A percentile compares a stretch with the other conserved stretches of the same genome.
Evolutionary conservation across 441 rosid genomes (phyloP).

Genomic region (Gossypium davidsonii): DNA sequence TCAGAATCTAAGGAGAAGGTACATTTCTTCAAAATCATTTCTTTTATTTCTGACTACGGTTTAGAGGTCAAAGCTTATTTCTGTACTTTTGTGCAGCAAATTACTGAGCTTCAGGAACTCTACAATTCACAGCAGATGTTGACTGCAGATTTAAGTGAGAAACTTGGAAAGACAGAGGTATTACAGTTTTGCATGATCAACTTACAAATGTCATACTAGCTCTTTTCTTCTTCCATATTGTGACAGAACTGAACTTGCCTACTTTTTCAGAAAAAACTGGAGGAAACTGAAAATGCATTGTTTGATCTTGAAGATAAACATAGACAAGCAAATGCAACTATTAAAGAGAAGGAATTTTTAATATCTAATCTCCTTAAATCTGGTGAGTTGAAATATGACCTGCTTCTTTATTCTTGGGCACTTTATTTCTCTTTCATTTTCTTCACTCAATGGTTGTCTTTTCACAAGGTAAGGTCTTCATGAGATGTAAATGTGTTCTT

Average conservation of each 20-base stretch:
- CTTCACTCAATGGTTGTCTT: not conserved
- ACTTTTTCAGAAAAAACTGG: constrained; percentile 59
- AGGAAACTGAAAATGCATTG: constrained; percentile 68
- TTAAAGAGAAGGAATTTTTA: constrained; percentile 85
- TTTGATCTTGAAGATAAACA: constrained; percentile 88
- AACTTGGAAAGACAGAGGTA: constrained; percentile 83
- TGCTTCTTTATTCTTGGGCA: not conserved
- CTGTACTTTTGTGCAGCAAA: constrained; percentile 46
- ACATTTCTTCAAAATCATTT: constrained; percentile 6
- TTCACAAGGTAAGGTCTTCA: not conserved
- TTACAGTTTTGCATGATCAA: constrained; percentile 7
- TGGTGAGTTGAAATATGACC: constrained; percentile 39
- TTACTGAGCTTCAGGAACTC: constrained; percentile 77
- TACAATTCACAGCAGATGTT: constrained; percentile 66
- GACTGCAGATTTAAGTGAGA: constrained; percentile 61
- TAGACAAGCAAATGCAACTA: constrained; percentile 81
- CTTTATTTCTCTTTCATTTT: not conserved
- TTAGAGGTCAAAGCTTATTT: constrained; percentile 12
- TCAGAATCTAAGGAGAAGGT: constrained; percentile 91
- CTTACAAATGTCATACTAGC: not conserved
- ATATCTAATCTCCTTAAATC: constrained; percentile 86
- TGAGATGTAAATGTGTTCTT: not conserved
- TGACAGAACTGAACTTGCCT: constrained; percentile 15
- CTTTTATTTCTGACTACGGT: constrained; percentile 6
- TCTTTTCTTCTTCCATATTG: not conserved